A percentile compares a stretch with the other conserved stretches of the same genome.
Evolutionary conservation across 2,329 filamentous ascomycete genomes (phyloP).

Genomic region (Diplodia corticola): DNA sequence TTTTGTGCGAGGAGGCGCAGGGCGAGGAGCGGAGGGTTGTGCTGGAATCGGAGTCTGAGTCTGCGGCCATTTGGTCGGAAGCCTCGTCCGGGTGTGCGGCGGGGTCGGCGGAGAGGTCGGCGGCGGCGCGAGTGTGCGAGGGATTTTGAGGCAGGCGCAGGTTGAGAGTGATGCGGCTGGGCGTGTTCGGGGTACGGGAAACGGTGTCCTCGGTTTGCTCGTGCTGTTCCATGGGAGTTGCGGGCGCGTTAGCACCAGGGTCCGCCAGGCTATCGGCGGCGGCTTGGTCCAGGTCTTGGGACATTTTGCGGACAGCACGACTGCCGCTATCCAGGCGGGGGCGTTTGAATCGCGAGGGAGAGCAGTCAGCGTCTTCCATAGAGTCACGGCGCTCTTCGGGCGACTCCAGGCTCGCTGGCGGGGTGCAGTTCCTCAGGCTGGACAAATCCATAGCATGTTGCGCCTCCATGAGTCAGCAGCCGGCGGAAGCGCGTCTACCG

Average conservation of each 20-base stretch:
- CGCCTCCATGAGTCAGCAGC: conserved; percentile 16
- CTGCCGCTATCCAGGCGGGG: conserved; percentile 44
- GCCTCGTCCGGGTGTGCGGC: neutral
- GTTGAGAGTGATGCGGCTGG: conserved; percentile 23
- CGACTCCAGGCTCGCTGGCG: conserved; percentile 35
- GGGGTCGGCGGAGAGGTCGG: neutral
- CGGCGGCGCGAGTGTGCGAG: neutral
- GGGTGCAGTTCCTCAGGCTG: conserved; percentile 31
- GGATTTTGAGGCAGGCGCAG: conserved; percentile 19
- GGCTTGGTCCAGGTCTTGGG: conserved; percentile 28
- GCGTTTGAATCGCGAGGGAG: conserved; percentile 47
- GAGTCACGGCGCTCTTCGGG: conserved; percentile 45
- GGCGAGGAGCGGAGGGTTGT: conserved; percentile 13
- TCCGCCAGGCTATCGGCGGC: conserved; percentile 10
- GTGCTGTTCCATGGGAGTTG: conserved; percentile 30
- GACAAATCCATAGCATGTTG: conserved; percentile 33
- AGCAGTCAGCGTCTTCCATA: conserved; percentile 47
- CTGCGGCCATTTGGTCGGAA: conserved; percentile 1
- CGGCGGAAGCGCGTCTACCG: neutral
- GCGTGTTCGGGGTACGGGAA: conserved; percentile 24
- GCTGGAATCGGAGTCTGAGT: conserved; percentile 12
- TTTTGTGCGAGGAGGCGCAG: conserved; percentile 4
- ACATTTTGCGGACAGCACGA: conserved; percentile 35
- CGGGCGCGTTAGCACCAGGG: conserved; percentile 24
- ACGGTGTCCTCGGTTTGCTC: conserved; percentile 28